Evolutionary conservation across 106 monocot species (phyloP), one percentile per base, ranked within the genome.

Genomic region (Narthecium ossifragum): DNA sequence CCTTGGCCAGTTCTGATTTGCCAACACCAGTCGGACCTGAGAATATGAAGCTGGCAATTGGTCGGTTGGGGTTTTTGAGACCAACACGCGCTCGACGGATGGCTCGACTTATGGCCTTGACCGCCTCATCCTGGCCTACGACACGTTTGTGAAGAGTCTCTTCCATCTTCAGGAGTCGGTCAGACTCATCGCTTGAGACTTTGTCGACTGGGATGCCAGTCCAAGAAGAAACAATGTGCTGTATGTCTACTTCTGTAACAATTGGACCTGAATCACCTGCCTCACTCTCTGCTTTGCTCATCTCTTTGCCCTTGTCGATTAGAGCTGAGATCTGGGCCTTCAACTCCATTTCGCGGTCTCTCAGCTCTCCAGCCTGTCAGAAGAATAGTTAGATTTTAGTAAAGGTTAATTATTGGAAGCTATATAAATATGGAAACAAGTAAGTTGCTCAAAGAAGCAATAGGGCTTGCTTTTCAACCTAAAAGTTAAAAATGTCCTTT

Each of bases 21-120:
- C 85, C 85, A 8, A 86, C 85, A 9, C 85, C 85, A 50, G n/a
- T n/a, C n/a, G 81, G 85, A 21, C 85, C 85, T 5, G 85, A 86
- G 22, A 86, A 86, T 30, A 86, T 81, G 63, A 86, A 86, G 59
- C 85, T 86, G 24, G 85, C 85, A 30, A 86, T 86, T 2, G 85
- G 85, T 5, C 85, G 70, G 55, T 86, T 86, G 11, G 85, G 81
- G 33, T 86, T 86, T 57, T 86, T 86, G 21, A 86, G 59, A 30
- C 85, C 85, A 22, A 86, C 85, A 30, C 85, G 76, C n/a, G n/a
- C n/a, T 21, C 85, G 77, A 23, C 85, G 85, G 31, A 86, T 86
- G 14, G 85, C 81, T 50, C 85, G 85, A 31, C 81, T 81, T 28
- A 86, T 86, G 25, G 85, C 85, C 59, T 78, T 81, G 60, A 86